A percentile compares a stretch with the other conserved stretches of the same genome.
These are phyloP conservation scores for Pouteria campechiana DNA, from an alignment of 179 eudicot genomes.

Conservation along the genomic window DNA sequence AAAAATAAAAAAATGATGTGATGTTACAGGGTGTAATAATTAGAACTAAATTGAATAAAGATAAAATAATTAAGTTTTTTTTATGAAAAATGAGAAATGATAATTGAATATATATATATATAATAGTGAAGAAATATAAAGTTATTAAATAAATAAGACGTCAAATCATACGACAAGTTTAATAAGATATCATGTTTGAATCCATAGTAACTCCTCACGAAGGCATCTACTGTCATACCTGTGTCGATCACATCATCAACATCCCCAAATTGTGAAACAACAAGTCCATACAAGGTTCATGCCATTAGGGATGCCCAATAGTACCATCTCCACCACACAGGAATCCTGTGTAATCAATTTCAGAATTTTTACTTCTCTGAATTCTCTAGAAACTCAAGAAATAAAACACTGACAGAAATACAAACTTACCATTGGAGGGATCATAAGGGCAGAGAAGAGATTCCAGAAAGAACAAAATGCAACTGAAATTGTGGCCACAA, in stretches of 20 bases:
- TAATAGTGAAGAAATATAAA: no score
- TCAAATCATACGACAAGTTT: no score
- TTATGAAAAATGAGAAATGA: no score
- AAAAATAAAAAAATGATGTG: no score
- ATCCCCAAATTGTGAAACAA: slow-evolving; percentile 11
- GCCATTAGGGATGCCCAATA: slow-evolving; percentile 5
- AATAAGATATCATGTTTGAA: slow-evolving; percentile 8
- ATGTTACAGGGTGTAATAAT: no score
- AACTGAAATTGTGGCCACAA: slow-evolving; percentile 20
- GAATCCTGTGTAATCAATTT: slow-evolving; percentile 6
- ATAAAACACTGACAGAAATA: not conserved
- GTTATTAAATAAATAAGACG: no score
- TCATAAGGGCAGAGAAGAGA: slow-evolving; percentile 9
- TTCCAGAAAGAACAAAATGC: slow-evolving; percentile 9
- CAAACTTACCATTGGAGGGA: slow-evolving; percentile 8
- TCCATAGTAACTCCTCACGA: slow-evolving; percentile 7
- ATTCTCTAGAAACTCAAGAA: not conserved
- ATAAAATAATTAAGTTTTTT: no score
- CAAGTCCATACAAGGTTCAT: slow-evolving; percentile 10
- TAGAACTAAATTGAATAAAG: no score
- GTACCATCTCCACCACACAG: slow-evolving; percentile 17
- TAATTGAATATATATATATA: no score
- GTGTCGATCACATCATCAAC: slow-evolving; percentile 3
- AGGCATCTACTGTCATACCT: slow-evolving; percentile 6
- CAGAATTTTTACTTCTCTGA: not conserved